These are phyloP conservation scores for Tripterygium wilfordii DNA, from an alignment of 177 flowering plant species.

Conservation along the genomic window DNA sequence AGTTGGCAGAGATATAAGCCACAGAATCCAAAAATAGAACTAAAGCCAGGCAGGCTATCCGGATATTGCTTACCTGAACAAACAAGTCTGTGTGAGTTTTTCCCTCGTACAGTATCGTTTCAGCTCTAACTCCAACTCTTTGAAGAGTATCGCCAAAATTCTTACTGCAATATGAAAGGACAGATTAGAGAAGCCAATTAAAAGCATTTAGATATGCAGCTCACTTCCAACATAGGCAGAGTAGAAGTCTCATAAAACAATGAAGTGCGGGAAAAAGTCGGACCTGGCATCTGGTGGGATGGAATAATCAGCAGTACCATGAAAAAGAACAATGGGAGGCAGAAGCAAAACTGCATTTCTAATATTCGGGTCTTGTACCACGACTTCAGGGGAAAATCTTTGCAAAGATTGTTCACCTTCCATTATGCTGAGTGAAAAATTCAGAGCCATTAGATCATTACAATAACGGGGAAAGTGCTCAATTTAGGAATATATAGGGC, in stretches of 20 bases:
- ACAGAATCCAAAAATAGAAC: too few relatives aligned
- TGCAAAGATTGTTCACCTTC: slow-evolving; percentile 77
- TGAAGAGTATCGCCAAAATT: slow-evolving; percentile 65
- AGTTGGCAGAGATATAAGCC: too few relatives aligned
- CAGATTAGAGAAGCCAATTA: background rate
- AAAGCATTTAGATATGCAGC: too few relatives aligned
- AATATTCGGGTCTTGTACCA: slow-evolving; percentile 52
- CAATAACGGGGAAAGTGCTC: too few relatives aligned
- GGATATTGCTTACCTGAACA: slow-evolving; percentile 97
- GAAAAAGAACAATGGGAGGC: slow-evolving; percentile 72
- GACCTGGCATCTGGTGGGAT: slow-evolving; percentile 93
- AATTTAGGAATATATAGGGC: too few relatives aligned
- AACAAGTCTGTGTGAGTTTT: slow-evolving; percentile 93
- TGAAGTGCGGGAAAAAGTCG: too few relatives aligned
- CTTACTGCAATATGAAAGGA: slow-evolving; percentile 44
- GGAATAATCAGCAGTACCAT: slow-evolving; percentile 86
- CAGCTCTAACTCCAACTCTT: slow-evolving; percentile 63
- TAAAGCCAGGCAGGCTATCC: too few relatives aligned
- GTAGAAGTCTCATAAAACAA: too few relatives aligned
- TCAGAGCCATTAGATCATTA: background rate
- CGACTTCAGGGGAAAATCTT: slow-evolving; percentile 74
- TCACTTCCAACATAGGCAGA: too few relatives aligned
- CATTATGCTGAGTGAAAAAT: slow-evolving; percentile 67
- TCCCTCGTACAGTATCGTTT: slow-evolving; percentile 64
- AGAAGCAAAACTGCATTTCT: slow-evolving; percentile 53